Conservation (phyloP, 1,284 basidiomycete genomes). For the Leccinum fuscescens region DNA sequence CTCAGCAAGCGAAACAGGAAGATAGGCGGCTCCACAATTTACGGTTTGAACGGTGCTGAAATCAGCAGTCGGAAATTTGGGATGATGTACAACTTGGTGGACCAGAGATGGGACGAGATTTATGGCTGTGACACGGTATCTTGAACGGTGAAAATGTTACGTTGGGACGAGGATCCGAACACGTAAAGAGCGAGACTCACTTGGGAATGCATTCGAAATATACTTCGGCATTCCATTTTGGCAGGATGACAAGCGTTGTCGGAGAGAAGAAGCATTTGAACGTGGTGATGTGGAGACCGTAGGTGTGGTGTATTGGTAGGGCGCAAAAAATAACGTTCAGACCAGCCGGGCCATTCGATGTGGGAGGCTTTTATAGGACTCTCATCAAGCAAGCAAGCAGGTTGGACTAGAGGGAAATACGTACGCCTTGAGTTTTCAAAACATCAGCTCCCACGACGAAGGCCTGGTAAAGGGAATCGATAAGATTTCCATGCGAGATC, state of each 20-base stretch:
- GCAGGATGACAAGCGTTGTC: conserved; percentile 51
- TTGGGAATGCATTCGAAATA: conserved; percentile 43
- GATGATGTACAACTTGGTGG: conserved; percentile 62
- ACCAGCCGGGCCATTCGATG: conserved; percentile 40
- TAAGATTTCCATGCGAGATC: conserved; percentile 71
- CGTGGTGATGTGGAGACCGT: conserved; percentile 54
- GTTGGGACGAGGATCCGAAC: not conserved
- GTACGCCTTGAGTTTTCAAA: conserved; percentile 24
- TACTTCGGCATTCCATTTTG: conserved; percentile 56
- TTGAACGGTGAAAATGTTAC: conserved; percentile 22
- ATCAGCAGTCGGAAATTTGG: conserved; percentile 48
- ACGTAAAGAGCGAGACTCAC: conserved; percentile 30
- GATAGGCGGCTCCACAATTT: conserved; percentile 62
- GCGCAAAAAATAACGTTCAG: conserved; percentile 52
- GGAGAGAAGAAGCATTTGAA: conserved; percentile 49
- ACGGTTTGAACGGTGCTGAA: conserved; percentile 49
- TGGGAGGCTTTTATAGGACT: conserved; percentile 36
- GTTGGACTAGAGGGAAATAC: not conserved
- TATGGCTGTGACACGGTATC: conserved; percentile 52
- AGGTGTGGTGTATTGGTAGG: conserved; percentile 69
- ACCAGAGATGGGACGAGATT: conserved; percentile 62
- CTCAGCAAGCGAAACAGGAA: conserved; percentile 53
- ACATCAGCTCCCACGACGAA: conserved; percentile 34
- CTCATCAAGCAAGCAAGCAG: not conserved
- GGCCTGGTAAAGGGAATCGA: conserved; percentile 47